Evolutionary conservation across 176 grass and related monocot genomes (phyloP).

Genomic region (Lolium multiflorum): DNA sequence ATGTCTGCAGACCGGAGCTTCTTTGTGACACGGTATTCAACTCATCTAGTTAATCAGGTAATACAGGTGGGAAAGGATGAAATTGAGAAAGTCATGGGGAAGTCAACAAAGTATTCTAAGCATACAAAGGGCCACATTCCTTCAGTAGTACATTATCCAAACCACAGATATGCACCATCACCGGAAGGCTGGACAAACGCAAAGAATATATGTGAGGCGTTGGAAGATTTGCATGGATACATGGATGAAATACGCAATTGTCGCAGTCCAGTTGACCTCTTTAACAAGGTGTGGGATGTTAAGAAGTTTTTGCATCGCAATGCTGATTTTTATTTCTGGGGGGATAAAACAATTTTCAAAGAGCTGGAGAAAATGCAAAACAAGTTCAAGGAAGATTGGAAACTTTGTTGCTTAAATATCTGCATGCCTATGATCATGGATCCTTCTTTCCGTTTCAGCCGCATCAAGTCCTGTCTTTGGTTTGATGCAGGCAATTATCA

Average conservation of each 20-base stretch:
- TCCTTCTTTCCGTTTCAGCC: not conserved
- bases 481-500: not conserved
- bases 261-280: not conserved
- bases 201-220: slow-evolving; percentile 9
- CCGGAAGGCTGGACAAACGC: not conserved
- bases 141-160: slow-evolving; percentile 21
- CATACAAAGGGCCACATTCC: slow-evolving; percentile 3
- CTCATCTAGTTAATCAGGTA: slow-evolving; percentile 1
- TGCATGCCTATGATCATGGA: slow-evolving; percentile 25
- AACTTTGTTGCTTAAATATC: slow-evolving; percentile 3
- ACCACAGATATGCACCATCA: slow-evolving; percentile 11
- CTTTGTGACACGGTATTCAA: not conserved
- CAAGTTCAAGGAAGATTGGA: slow-evolving; percentile 15
- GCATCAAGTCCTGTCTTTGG: not conserved
- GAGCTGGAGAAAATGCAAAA: slow-evolving; percentile 15
- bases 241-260: slow-evolving; percentile 8
- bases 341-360: not conserved
- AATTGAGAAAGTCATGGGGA: slow-evolving; percentile 9
- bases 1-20: not conserved
- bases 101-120: slow-evolving; percentile 22
- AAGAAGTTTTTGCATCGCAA: slow-evolving; percentile 6
- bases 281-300: slow-evolving; percentile 18
- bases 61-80: slow-evolving; percentile 26
- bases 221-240: not conserved
- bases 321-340: slow-evolving; percentile 2